Percentiles rank a stretch among this genome's conserved stretches.
Conservation (phyloP, 768 basidiomycete species). For the Pulveroboletus sp. region DNA sequence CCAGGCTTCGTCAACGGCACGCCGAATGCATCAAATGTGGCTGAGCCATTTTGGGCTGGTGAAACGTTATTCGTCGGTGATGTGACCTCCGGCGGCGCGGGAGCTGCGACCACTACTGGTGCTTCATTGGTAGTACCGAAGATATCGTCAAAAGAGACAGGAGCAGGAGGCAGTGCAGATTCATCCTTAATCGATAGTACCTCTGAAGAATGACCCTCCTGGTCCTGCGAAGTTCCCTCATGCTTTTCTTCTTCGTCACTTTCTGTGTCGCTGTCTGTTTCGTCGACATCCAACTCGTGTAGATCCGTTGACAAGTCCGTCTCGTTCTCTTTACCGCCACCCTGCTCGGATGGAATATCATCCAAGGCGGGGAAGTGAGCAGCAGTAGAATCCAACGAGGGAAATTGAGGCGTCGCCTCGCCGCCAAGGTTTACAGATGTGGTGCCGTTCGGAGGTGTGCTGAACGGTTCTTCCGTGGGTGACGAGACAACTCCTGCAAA, state of each 20-base stretch:
- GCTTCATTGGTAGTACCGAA: slow-evolving; percentile 37
- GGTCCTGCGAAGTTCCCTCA: slow-evolving; percentile 17
- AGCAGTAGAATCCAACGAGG: slow-evolving; percentile 25
- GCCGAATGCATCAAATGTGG: slow-evolving; percentile 39
- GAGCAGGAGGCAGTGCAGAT: background rate
- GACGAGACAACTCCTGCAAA: slow-evolving; percentile 23
- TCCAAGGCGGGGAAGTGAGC: slow-evolving; percentile 38
- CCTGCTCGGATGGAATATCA: slow-evolving; percentile 18
- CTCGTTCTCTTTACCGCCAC: slow-evolving; percentile 33
- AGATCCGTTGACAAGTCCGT: slow-evolving; percentile 52
- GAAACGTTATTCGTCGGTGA: slow-evolving; percentile 17
- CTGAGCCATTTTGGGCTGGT: slow-evolving; percentile 13
- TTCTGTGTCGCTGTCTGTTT: slow-evolving; percentile 50
- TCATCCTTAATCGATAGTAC: slow-evolving; percentile 13
- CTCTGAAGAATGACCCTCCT: slow-evolving; percentile 17
- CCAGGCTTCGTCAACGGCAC: slow-evolving; percentile 23
- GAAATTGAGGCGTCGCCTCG: slow-evolving; percentile 12
- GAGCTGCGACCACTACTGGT: slow-evolving; percentile 15
- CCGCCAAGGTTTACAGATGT: slow-evolving; percentile 20
- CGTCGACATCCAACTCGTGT: slow-evolving; percentile 55
- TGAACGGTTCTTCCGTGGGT: slow-evolving; percentile 49
- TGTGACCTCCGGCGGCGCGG: slow-evolving; percentile 12
- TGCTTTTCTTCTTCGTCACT: slow-evolving; percentile 42
- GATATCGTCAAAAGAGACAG: slow-evolving; percentile 51
- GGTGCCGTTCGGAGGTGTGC: slow-evolving; percentile 52